Conservation (phyloP, 441 rosid genomes). For the Gossypium lobatum region DNA sequence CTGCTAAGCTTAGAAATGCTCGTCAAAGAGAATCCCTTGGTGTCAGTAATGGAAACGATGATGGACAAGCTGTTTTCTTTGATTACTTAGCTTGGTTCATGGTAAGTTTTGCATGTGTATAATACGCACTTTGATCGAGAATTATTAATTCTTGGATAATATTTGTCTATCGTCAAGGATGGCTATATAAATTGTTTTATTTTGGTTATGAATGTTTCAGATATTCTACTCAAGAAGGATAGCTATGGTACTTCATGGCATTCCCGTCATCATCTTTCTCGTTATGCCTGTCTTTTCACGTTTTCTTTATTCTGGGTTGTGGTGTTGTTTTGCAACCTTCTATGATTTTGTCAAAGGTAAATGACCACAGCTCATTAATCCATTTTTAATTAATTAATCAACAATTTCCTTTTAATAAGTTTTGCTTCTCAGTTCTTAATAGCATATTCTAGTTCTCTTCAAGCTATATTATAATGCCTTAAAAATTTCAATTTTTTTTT, state of each 20-base stretch:
- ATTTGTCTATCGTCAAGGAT: conserved; percentile 5
- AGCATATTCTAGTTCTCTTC: background rate
- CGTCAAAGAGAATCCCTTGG: conserved; percentile 46
- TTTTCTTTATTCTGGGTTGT: conserved; percentile 39
- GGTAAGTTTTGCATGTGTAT: conserved; percentile 35
- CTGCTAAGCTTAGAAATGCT: conserved; percentile 60
- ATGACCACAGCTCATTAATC: background rate
- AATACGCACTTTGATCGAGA: background rate
- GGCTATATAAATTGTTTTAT: conserved; percentile 6
- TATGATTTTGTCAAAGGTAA: conserved; percentile 74
- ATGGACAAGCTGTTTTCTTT: conserved; percentile 86
- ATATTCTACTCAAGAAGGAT: conserved; percentile 69
- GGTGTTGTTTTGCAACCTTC: conserved; percentile 44
- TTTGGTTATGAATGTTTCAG: conserved; percentile 40
- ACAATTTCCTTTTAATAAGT: conserved; percentile 4
- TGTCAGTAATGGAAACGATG: conserved; percentile 31
- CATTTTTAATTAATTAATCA: background rate
- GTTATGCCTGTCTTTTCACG: conserved; percentile 55
- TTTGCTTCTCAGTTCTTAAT: conserved; percentile 1
- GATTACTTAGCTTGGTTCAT: conserved; percentile 80
- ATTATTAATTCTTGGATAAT: conserved; percentile 8
- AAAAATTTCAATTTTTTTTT: background rate
- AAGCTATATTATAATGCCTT: background rate
- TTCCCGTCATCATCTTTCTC: conserved; percentile 60
- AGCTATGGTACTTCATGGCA: conserved; percentile 66